phyloP scores from a whole-genome alignment of 164 flowering plant genomes.

The Umbilicus rupestris region DNA sequence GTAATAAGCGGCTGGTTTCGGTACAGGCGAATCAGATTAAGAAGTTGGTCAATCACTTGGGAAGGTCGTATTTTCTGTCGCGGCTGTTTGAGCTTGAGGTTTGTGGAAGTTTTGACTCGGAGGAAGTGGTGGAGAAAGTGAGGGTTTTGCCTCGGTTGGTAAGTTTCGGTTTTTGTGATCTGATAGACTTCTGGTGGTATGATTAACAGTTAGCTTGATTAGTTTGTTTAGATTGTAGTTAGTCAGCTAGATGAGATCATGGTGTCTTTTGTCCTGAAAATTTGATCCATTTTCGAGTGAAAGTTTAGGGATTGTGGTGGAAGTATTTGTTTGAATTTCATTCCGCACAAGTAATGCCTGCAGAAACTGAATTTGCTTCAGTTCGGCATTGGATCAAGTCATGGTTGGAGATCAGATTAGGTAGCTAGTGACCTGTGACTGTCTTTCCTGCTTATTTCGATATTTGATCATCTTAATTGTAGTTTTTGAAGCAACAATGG shows the following conservation, averaged over 20 bases:
- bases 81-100: conserved; percentile 76
- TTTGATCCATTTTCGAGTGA: too few species aligned
- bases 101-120: conserved; percentile 43
- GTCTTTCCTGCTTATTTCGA: too few species aligned
- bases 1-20: conserved; percentile 82
- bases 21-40: conserved; percentile 65
- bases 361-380: too few species aligned
- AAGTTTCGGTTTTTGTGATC: neutral
- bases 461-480: too few species aligned
- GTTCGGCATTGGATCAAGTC: too few species aligned
- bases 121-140: conserved; percentile 66
- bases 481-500: neutral
- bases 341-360: too few species aligned
- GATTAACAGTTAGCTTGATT: neutral
- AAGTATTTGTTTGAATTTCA: too few species aligned
- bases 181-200: neutral
- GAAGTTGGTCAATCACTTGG: conserved; percentile 60
- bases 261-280: too few species aligned
- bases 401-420: neutral
- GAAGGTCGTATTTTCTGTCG: conserved; percentile 62
- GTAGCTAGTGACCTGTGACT: neutral
- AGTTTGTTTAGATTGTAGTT: neutral
- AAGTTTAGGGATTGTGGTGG: too few species aligned
- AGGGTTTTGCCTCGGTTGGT: conserved; percentile 83
- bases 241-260: too few species aligned